Conservation (phyloP, 768 basidiomycete species). For the Rickenella mellea region DNA sequence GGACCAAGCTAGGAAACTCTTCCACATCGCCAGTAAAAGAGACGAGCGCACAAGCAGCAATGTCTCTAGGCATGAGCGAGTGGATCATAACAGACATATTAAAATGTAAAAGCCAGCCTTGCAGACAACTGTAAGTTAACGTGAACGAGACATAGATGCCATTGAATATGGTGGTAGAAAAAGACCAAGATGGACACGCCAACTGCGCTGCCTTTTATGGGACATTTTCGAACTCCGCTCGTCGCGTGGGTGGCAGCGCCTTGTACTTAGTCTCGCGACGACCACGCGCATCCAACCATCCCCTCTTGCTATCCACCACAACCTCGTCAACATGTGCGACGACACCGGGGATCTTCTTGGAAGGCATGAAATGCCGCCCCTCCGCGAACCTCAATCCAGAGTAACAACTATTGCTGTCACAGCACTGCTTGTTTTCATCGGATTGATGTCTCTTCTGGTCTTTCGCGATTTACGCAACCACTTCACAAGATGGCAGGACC, state of each 20-base stretch:
- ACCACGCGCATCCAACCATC: constrained; percentile 6
- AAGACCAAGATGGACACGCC: background rate
- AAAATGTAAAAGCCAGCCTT: constrained; percentile 5
- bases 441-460: constrained; percentile 21
- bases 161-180: background rate
- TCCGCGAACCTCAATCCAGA: background rate
- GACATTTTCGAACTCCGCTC: constrained; percentile 6
- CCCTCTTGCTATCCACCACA: constrained; percentile 13
- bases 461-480: constrained; percentile 24
- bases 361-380: constrained; percentile 20
- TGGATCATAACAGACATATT: constrained; percentile 28
- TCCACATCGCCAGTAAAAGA: constrained; percentile 69
- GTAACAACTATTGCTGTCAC: background rate
- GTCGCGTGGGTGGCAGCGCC: constrained; percentile 4
- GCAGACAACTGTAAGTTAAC: background rate
- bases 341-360: constrained; percentile 70
- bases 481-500: constrained; percentile 51
- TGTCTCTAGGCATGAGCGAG: constrained; percentile 72
- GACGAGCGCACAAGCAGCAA: constrained; percentile 65
- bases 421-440: constrained; percentile 11
- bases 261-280: constrained; percentile 6
- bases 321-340: constrained; percentile 40
- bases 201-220: constrained; percentile 6
- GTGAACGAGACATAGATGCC: background rate
- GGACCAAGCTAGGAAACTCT: constrained; percentile 53